These are phyloP conservation scores for Saturnispora mendoncae DNA, from an alignment of 805 yeast species.

Conservation along the genomic window DNA sequence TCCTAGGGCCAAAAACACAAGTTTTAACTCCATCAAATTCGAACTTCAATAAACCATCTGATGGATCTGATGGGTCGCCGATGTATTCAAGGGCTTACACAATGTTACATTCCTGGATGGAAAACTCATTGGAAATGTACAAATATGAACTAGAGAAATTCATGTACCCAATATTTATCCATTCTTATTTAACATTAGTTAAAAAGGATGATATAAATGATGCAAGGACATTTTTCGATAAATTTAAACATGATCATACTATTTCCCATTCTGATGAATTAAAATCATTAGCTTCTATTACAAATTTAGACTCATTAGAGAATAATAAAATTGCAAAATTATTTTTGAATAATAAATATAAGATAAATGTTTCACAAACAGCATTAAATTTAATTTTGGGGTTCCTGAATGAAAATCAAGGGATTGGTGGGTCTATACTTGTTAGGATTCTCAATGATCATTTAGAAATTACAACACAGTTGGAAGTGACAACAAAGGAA, in stretches of 20 bases:
- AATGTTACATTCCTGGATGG: slow-evolving; percentile 80
- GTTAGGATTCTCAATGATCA: slow-evolving; percentile 82
- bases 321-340: slow-evolving; percentile 77
- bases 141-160: slow-evolving; percentile 78
- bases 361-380: slow-evolving; percentile 69
- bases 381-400: slow-evolving; percentile 76
- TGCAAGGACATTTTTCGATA: slow-evolving; percentile 70
- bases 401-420: slow-evolving; percentile 86
- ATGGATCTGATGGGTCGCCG: slow-evolving; percentile 48
- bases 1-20: slow-evolving; percentile 40
- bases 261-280: slow-evolving; percentile 74
- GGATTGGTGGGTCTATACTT: slow-evolving; percentile 81
- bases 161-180: slow-evolving; percentile 87
- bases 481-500: slow-evolving; percentile 34
- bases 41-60: slow-evolving; percentile 23
- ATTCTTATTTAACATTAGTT: slow-evolving; percentile 73
- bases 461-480: slow-evolving; percentile 43
- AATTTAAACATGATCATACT: slow-evolving; percentile 62
- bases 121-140: slow-evolving; percentile 82
- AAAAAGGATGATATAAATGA: slow-evolving; percentile 48
- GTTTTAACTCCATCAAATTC: slow-evolving; percentile 42
- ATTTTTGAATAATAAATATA: slow-evolving; percentile 65
- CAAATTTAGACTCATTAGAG: slow-evolving; percentile 69
- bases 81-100: slow-evolving; percentile 73
- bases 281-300: slow-evolving; percentile 60